These are phyloP conservation scores for Citrus maxima DNA, from an alignment of 345 rosid genomes.

Conservation along the genomic window DNA sequence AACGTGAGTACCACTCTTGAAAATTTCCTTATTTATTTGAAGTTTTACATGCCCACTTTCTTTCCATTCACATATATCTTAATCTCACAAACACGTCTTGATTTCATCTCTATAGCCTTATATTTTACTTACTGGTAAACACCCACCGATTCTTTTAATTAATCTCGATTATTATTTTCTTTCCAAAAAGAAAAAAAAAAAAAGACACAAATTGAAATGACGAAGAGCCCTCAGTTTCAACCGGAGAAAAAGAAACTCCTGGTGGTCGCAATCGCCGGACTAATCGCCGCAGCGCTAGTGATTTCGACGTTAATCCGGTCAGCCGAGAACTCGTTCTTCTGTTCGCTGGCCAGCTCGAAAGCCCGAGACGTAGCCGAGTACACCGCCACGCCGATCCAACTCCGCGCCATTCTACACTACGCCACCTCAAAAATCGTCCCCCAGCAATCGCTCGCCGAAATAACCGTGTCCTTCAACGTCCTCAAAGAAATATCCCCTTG, in stretches of 20 bases:
- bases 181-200: neutral
- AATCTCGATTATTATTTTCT: neutral
- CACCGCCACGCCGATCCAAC: conserved; percentile 51
- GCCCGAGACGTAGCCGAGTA: conserved; percentile 24
- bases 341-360: conserved; percentile 33
- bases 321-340: conserved; percentile 33
- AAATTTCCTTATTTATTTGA: neutral
- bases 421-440: conserved; percentile 60
- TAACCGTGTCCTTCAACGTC: conserved; percentile 52
- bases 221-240: conserved; percentile 14
- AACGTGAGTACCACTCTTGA: neutral
- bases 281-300: conserved; percentile 42
- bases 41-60: neutral
- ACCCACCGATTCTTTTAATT: no score
- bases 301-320: conserved; percentile 39
- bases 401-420: conserved; percentile 65
- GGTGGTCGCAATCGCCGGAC: conserved; percentile 31
- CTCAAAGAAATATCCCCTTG: conserved; percentile 48
- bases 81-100: neutral
- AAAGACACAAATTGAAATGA: neutral
- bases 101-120: no score
- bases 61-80: neutral
- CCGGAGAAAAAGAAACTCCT: conserved; percentile 40
- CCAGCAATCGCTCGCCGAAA: conserved; percentile 54
- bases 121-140: no score